Evolutionary conservation across 2,329 filamentous ascomycete species (phyloP).

Genomic region (Penicillium sclerotiorum): DNA sequence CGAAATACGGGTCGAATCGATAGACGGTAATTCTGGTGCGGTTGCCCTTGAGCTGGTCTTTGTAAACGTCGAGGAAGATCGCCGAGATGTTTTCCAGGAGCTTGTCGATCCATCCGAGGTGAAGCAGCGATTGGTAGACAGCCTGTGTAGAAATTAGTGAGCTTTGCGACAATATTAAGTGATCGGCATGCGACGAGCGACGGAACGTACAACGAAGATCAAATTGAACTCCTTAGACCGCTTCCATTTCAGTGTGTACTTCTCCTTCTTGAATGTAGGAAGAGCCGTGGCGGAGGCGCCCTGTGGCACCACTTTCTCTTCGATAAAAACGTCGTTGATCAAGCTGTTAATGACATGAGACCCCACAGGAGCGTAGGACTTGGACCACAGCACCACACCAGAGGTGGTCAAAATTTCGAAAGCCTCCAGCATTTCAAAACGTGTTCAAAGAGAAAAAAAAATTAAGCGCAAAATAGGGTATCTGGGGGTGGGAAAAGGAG

Average conservation of each 20-base stretch:
- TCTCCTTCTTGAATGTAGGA: constrained; percentile 81
- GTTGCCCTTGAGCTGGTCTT: constrained; percentile 79
- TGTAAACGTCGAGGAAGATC: constrained; percentile 88
- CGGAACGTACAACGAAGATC: constrained; percentile 79
- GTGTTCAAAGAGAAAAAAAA: not conserved
- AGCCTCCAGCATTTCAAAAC: constrained; percentile 76
- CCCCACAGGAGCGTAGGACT: constrained; percentile 77
- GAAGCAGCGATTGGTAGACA: constrained; percentile 92
- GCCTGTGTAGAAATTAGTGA: constrained; percentile 59
- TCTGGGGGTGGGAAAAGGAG: constrained; percentile 1
- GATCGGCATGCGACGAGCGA: constrained; percentile 12
- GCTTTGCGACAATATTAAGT: constrained; percentile 12
- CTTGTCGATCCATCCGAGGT: constrained; percentile 96
- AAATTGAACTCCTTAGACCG: constrained; percentile 88
- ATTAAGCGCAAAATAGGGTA: constrained; percentile 7
- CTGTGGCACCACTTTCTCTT: constrained; percentile 72
- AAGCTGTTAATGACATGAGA: constrained; percentile 87
- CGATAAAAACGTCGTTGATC: constrained; percentile 96
- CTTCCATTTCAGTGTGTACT: constrained; percentile 94
- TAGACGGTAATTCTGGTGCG: constrained; percentile 79
- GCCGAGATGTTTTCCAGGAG: constrained; percentile 93
- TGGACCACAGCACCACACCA: constrained; percentile 95
- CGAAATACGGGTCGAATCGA: constrained; percentile 89
- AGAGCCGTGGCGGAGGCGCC: constrained; percentile 63
- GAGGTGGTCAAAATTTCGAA: constrained; percentile 97